Percentiles rank a stretch among this genome's conserved stretches.
phyloP scores from a whole-genome alignment of 2,329 filamentous ascomycete genomes.

The Amesomyces nigricolor region DNA sequence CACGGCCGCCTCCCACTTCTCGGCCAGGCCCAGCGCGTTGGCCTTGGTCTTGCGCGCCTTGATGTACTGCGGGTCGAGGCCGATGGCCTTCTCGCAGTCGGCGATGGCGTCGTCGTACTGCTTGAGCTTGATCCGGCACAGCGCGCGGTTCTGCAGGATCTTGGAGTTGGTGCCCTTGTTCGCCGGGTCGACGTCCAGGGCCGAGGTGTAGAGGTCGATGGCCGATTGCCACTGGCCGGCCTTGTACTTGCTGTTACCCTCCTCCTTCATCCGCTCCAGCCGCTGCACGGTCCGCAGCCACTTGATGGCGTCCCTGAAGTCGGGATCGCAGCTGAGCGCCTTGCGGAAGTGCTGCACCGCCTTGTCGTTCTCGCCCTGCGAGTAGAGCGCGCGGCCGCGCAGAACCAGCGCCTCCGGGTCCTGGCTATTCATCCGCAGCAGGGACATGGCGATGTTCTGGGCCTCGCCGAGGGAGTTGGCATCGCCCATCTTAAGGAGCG shows the following conservation, averaged over 20 bases:
- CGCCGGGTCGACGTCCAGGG: conserved; percentile 74
- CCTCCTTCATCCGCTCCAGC: conserved; percentile 86
- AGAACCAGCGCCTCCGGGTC: conserved; percentile 92
- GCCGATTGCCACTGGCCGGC: conserved; percentile 71
- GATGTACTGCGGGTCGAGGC: conserved; percentile 74
- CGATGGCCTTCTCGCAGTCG: conserved; percentile 80
- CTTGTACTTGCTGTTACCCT: conserved; percentile 90
- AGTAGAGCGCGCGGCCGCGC: conserved; percentile 79
- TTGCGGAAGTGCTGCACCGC: conserved; percentile 88
- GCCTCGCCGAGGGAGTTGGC: conserved; percentile 85
- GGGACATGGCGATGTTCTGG: conserved; percentile 82
- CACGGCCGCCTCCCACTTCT: conserved; percentile 87
- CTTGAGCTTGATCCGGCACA: conserved; percentile 79
- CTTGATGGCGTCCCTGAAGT: conserved; percentile 82
- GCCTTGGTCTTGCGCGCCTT: conserved; percentile 94
- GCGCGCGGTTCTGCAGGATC: conserved; percentile 85
- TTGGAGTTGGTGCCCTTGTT: conserved; percentile 95
- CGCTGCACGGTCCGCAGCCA: conserved; percentile 87
- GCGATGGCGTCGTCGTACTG: conserved; percentile 73
- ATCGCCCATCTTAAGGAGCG: conserved; percentile 87
- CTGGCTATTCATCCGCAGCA: conserved; percentile 80
- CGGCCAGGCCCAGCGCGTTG: conserved; percentile 77
- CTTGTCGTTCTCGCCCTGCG: conserved; percentile 91
- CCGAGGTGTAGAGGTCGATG: conserved; percentile 76
- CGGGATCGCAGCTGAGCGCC: conserved; percentile 83